Evolutionary conservation across 2,329 filamentous ascomycete species (phyloP).

Genomic region (Trichoderma aggressivum): DNA sequence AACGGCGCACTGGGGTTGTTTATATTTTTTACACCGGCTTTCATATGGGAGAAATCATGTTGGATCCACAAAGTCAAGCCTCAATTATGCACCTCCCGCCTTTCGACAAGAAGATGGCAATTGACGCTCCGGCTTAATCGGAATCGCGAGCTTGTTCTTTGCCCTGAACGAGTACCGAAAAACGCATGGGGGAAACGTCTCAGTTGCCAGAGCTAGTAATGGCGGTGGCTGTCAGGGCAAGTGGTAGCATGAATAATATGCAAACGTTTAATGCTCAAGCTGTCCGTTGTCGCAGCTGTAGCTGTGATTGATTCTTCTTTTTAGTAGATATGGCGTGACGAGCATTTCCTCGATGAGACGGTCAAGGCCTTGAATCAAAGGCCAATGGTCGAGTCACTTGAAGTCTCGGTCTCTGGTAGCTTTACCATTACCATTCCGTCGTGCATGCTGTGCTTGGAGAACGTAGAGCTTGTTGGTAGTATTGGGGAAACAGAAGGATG

Average conservation of each 20-base stretch:
- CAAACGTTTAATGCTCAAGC: background rate
- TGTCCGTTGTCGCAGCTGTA: background rate
- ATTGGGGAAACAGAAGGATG: background rate
- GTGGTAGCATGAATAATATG: slow-evolving; percentile 17
- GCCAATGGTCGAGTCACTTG: background rate
- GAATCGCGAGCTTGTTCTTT: slow-evolving; percentile 71
- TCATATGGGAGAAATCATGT: slow-evolving; percentile 47
- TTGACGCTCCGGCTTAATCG: slow-evolving; percentile 99
- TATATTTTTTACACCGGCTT: background rate
- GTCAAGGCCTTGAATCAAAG: background rate
- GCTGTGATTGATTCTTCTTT: background rate
- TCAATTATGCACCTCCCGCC: slow-evolving; percentile 79
- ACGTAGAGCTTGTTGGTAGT: background rate
- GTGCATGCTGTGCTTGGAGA: background rate
- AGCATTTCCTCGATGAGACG: background rate
- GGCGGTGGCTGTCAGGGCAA: slow-evolving; percentile 55
- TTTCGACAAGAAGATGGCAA: slow-evolving; percentile 78
- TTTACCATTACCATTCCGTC: background rate
- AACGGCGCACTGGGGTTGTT: background rate
- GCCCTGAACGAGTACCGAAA: slow-evolving; percentile 81
- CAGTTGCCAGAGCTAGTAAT: slow-evolving; percentile 56
- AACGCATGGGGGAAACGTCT: slow-evolving; percentile 62
- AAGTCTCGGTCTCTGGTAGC: background rate
- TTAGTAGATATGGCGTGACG: background rate
- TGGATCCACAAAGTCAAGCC: slow-evolving; percentile 93